Evolutionary conservation across 1,284 basidiomycete genomes (phyloP), one percentile per base, ranked within the genome.

Genomic region (Marasmius oreades): DNA sequence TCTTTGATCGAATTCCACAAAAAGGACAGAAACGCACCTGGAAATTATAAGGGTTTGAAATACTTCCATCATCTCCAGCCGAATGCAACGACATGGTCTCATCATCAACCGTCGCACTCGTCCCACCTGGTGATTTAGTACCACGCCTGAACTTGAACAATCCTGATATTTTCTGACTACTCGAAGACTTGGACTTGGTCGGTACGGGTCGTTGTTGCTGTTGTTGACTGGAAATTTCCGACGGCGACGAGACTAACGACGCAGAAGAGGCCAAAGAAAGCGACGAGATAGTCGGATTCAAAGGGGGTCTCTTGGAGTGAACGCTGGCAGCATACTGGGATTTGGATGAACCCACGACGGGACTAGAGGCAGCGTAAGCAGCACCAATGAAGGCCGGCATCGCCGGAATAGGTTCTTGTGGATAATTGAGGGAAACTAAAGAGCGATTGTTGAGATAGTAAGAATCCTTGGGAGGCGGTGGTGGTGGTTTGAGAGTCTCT

Each of bases 11-110:
- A 42, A 18, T 14, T 16, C 31, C 59, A 34, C 37, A 55, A 34
- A 48, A 51, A 55, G 23, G 37, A 31, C 50, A 46, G 33, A 24
- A 52, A 69, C 83, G 51, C 66, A 85, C 87, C 78, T 87, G 84
- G 62, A 90, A 86, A 67, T 88, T 89, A 81, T 82, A 90, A 16
- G 88, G 88, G 58, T 71, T 64, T 0, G 87, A 86, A 44, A 90
- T 86, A 28, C 76, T 79, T 18, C 82, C 80, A 61, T 89, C 86
- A 14, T 79, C 81, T 1, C 70, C 67, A 23, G 64, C 65, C n/a
- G 73, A 70, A n/a, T 66, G 65, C 4, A 69, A 73, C 52, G 62
- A 64, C 20, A 59, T 55, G 34, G 58, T 59, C 23, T 68, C 67
- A 33, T 62, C 65, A 31, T 52, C 45, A 28, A 59, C 57, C 16